Base-by-base conservation (phyloP, 75 land plant genomes). In the Sequoiadendron giganteum region DNA sequence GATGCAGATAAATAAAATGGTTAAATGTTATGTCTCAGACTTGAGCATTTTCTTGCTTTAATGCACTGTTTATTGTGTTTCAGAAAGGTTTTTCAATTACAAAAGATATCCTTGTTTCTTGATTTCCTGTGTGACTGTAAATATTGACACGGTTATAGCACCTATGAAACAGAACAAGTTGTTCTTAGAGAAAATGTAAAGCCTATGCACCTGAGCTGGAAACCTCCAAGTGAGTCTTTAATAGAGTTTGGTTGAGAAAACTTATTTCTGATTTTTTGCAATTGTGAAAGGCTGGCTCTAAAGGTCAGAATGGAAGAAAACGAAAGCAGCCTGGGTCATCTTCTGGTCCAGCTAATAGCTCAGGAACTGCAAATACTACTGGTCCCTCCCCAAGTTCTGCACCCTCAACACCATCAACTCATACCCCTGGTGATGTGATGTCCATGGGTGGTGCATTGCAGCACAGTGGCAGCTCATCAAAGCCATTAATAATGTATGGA, bases 371-470 rank as follows among this genome's bases (percentile, higher is more conserved):
- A 78, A 95, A 95, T 65, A 95, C 97, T 52, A 91, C 95, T 36
- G 97, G 97, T 3, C 97, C 97, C 9, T 97, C 98, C 39, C 99
- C 99, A 82, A 93, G 97, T 90, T 97, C 99, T 45, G 96, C 94
- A 30, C 99, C 99, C 10, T 98, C 99, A 28, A 96, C 99, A 48
- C 99, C 99, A 1, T 98, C 99, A 55, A 98, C 99, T 47, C 99
- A 98, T 86, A 98, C 99, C 14, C 96, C 97, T 65, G 99, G 97
- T 85, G 99, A 98, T 90, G 99, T 95, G 83, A 95, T 96, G 78
- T 94, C 99, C 43, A 94, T 97, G 94, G 90, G 88, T 90, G 93
- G 96, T 82, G 90, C 93, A 61, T 87, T 98, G 91, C 97, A 94
- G 65, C 95, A 92, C 84, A 95, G 87, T 91, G 94, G 95, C 45